These are phyloP conservation scores for Cutaneotrichosporon sp. DNA, from an alignment of 1,284 basidiomycete species.

Conservation along the genomic window DNA sequence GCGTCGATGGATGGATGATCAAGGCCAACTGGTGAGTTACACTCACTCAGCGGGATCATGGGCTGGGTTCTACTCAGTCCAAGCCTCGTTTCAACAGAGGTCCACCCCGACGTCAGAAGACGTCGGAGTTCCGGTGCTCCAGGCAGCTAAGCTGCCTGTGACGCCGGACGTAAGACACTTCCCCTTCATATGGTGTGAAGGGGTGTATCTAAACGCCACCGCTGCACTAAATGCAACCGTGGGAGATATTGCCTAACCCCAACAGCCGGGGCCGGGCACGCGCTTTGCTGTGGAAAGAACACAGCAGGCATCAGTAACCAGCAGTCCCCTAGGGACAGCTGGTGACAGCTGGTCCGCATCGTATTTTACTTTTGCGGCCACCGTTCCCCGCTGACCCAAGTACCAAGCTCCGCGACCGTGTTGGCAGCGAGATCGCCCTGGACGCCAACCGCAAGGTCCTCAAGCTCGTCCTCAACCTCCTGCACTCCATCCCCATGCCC, in stretches of 20 bases:
- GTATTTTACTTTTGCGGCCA: background rate
- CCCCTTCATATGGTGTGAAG: too few relatives aligned
- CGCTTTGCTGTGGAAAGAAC: too few relatives aligned
- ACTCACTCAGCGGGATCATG: conserved; percentile 5
- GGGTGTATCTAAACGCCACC: too few relatives aligned
- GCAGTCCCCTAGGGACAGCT: too few relatives aligned
- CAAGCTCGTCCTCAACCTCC: conserved; percentile 26
- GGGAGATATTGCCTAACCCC: too few relatives aligned
- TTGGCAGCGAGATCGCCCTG: conserved; percentile 10
- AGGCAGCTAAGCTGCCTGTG: too few relatives aligned
- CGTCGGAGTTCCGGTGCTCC: too few relatives aligned
- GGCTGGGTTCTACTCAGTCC: background rate
- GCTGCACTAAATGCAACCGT: too few relatives aligned
- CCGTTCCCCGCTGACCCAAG: conserved; percentile 7
- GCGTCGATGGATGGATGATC: conserved; percentile 28
- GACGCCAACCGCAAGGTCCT: conserved; percentile 21
- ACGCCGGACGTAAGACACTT: too few relatives aligned
- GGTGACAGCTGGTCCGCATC: background rate
- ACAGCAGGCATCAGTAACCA: too few relatives aligned
- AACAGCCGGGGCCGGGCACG: too few relatives aligned
- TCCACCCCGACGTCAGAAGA: background rate
- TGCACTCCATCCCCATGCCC: conserved; percentile 24
- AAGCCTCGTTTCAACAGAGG: conserved; percentile 6
- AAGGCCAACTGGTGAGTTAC: conserved; percentile 31
- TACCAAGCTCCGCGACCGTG: conserved; percentile 7